Evolutionary conservation across 345 rosid species (phyloP).

Genomic region (Hibiscus tridactylites): DNA sequence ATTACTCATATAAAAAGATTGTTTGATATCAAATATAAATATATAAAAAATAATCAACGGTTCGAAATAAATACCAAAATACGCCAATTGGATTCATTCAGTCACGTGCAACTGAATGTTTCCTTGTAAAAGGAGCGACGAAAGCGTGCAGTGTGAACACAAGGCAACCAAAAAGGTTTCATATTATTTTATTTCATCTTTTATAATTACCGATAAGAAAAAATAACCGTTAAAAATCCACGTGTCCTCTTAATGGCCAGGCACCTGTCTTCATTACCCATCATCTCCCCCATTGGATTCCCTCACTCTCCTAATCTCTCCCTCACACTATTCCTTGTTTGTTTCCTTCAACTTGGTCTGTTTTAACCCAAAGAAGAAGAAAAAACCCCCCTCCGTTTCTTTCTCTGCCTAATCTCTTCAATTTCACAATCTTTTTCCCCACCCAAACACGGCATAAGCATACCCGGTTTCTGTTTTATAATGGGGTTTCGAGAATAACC

Average conservation of each 20-base stretch:
- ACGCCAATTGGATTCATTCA: no score
- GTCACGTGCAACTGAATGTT: not conserved
- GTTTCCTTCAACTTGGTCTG: conserved; percentile 9
- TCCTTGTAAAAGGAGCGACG: not conserved
- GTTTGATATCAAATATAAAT: no score
- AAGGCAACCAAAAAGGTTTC: not conserved
- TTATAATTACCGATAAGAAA: conserved; percentile 12
- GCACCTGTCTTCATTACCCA: conserved; percentile 54
- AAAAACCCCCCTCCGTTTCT: not conserved
- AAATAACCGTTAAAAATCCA: conserved; percentile 42
- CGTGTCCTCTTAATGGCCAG: conserved; percentile 35
- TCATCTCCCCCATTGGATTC: conserved; percentile 23
- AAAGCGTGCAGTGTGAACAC: not conserved
- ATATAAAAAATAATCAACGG: no score
- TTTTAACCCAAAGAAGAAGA: conserved; percentile 14
- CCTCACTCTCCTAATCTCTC: conserved; percentile 14
- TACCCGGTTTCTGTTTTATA: conserved; percentile 5
- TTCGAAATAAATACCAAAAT: no score
- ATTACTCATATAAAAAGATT: no score
- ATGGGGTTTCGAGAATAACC: conserved; percentile 26
- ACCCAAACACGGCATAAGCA: not conserved
- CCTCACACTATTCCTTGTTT: conserved; percentile 21
- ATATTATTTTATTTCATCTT: not conserved
- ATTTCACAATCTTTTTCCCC: not conserved
- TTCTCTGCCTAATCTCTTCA: conserved; percentile 18